These are phyloP conservation scores for Schoenoplectus triqueter DNA, from an alignment of 202 grass and related monocot genomes.

Conservation along the genomic window DNA sequence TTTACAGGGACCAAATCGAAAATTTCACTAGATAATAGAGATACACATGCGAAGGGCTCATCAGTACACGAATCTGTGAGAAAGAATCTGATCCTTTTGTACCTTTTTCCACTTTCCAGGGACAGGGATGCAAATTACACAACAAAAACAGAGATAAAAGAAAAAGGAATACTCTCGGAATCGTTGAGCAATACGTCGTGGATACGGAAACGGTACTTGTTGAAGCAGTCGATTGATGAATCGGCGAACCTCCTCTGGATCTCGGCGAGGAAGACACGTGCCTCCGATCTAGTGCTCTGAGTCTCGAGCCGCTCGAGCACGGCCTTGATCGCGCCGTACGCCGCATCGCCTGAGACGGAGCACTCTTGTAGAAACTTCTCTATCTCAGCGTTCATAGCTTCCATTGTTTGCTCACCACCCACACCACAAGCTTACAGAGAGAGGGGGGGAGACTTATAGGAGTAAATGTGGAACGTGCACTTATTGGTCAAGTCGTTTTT, in stretches of 20 bases:
- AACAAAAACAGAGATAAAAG: not conserved
- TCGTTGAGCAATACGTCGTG: slow-evolving; percentile 67
- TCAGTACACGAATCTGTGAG: not conserved
- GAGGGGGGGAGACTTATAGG: not conserved
- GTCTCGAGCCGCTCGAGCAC: slow-evolving; percentile 61
- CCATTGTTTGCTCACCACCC: not conserved
- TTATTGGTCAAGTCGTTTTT: slow-evolving; percentile 11
- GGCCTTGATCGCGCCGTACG: slow-evolving; percentile 71
- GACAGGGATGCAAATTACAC: slow-evolving; percentile 20
- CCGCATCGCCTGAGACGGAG: slow-evolving; percentile 68
- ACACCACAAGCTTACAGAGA: not conserved
- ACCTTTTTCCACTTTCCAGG: not conserved
- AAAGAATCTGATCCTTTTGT: not conserved
- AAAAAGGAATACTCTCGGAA: slow-evolving; percentile 30
- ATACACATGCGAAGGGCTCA: not conserved
- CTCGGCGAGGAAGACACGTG: slow-evolving; percentile 61
- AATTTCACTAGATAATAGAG: not conserved
- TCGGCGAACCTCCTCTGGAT: slow-evolving; percentile 51
- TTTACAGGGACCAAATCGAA: slow-evolving; percentile 6
- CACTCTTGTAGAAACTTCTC: slow-evolving; percentile 73
- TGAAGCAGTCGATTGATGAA: slow-evolving; percentile 54
- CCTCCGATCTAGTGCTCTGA: slow-evolving; percentile 51
- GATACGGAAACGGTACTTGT: slow-evolving; percentile 85
- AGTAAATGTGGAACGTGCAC: not conserved
- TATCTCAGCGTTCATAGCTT: slow-evolving; percentile 39